A percentile compares a stretch with the other conserved stretches of the same genome.
phyloP scores from a whole-genome alignment of 176 grass and related monocot genomes.

The Zoysia japonica region DNA sequence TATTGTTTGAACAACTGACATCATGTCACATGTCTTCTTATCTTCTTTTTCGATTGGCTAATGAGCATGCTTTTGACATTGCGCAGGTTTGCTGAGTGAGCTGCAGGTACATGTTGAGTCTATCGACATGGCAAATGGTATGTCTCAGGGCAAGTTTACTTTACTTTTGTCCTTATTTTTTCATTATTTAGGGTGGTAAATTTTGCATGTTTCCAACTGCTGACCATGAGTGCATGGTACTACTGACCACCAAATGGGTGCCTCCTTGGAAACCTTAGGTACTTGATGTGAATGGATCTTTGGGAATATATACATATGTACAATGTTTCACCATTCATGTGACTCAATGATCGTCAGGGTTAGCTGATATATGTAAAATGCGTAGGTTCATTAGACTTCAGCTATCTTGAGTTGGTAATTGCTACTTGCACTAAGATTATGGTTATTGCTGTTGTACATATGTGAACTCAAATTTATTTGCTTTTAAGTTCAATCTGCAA shows the following conservation, averaged over 20 bases:
- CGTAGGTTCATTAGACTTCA: constrained; percentile 1
- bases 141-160: constrained; percentile 2
- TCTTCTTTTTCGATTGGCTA: neutral
- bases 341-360: neutral
- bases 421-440: neutral
- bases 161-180: neutral
- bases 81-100: constrained; percentile 72
- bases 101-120: constrained; percentile 88
- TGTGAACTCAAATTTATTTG: constrained; percentile 20
- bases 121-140: constrained; percentile 91
- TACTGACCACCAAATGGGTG: neutral
- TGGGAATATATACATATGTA: neutral
- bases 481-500: constrained; percentile 46
- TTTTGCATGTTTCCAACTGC: neutral
- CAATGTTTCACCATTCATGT: neutral
- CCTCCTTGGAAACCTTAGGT: neutral
- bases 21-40: neutral
- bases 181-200: neutral
- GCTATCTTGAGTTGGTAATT: constrained; percentile 5
- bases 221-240: too few relatives aligned
- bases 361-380: constrained; percentile 5
- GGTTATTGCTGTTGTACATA: constrained; percentile 6
- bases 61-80: constrained; percentile 13
- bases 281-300: constrained; percentile 18
- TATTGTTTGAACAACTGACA: neutral